phyloP scores from a whole-genome alignment of 2,329 filamentous ascomycete genomes.

The Dryadomyces quercus-mongolicae region DNA sequence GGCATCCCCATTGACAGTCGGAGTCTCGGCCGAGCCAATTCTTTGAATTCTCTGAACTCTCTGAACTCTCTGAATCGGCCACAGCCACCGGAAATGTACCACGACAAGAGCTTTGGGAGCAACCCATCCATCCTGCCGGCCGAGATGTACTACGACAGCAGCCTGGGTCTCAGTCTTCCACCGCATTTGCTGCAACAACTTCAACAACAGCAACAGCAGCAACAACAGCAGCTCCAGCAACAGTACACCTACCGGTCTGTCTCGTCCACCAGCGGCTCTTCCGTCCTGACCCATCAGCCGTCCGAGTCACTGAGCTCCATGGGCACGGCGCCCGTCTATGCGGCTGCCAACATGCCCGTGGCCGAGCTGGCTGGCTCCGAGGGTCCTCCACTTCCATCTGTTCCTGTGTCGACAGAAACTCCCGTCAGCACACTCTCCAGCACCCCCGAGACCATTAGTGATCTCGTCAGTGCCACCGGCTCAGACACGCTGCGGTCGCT shows the following conservation, averaged over 20 bases:
- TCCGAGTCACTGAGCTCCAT: not conserved
- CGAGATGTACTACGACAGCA: conserved; percentile 11
- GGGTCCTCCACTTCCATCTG: too few species aligned
- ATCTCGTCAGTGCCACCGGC: too few species aligned
- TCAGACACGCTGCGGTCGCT: conserved; percentile 20
- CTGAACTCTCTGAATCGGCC: not conserved
- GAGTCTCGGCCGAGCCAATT: not conserved
- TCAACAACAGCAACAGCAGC: conserved; percentile 3
- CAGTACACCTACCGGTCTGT: not conserved
- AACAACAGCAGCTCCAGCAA: not conserved
- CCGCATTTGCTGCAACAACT: not conserved
- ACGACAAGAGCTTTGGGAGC: not conserved
- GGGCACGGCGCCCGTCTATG: not conserved
- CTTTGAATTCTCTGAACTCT: too few species aligned
- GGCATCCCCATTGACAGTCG: not conserved
- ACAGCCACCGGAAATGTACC: not conserved
- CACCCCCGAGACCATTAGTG: too few species aligned
- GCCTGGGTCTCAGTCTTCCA: conserved; percentile 11
- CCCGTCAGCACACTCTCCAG: too few species aligned
- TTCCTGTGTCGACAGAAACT: too few species aligned
- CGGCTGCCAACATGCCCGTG: not conserved
- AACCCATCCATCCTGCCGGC: not conserved
- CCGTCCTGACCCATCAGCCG: too few species aligned
- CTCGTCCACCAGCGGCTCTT: not conserved
- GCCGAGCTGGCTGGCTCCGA: too few species aligned